Evolutionary conservation across 352 stramenopile species (phyloP), one percentile per base, ranked within the genome.

Genomic region (Phytophthora ramorum): DNA sequence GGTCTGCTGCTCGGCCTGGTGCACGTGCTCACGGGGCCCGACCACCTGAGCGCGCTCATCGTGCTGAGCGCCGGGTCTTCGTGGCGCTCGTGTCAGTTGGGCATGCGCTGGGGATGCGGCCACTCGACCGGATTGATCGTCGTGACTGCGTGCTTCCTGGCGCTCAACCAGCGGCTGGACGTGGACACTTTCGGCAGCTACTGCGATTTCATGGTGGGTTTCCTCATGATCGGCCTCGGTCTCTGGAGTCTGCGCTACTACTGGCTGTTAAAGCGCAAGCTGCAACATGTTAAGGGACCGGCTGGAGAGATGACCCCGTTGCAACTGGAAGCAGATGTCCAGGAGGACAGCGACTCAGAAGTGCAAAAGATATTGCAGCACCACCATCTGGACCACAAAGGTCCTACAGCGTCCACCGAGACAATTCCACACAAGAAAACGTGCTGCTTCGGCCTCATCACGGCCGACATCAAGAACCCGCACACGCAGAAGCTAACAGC

Each of bases 41-140:
- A 97, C 66, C 91, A 97, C 69, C 75, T 97, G 19, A 91, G 82
- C 30, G 90, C 90, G 17, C 73, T 97, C 10, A 92, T 91, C 34
- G 95, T 93, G 48, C 73, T 97, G 4, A 93, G 77, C 57, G 85
- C 87, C 0, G 83, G 79, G 1, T 87, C 77, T 0, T 93, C 80
- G 38, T 89, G 75, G 66, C 77, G 76, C 22, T 89, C 87, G 22
- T 96, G 92, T 52, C 78, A 83, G 28, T 70, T 97, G 7, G 90
- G 90, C 16, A 80, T 97, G 62, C 84, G 86, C 69, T 98, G 90
- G 92, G 92, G 92, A n/a, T 78, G 92, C 44, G 90, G 90, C 47
- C 90, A 97, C 67, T 92, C 80, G 5, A 87, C 81, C 6, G 92
- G 90, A 2, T 76, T 98, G 16, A 58, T 98, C 19, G 30, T 90